Evolutionary conservation across 805 yeast species (phyloP), one percentile per base, ranked within the genome.

Genomic region (Wickerhamiella spandovensis): DNA sequence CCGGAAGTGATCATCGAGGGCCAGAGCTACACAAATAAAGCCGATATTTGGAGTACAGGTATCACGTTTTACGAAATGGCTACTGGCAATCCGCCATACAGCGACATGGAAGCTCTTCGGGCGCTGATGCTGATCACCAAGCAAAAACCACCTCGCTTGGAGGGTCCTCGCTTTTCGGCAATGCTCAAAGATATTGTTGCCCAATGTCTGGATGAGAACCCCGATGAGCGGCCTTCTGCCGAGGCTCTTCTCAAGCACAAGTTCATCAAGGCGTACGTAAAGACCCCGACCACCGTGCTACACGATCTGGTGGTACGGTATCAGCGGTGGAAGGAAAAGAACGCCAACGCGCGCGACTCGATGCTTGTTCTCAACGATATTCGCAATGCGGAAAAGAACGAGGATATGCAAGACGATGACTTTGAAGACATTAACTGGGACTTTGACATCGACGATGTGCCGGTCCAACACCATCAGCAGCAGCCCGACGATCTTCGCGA

Each of bases 1-100:
- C 74, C 74, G 6, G 74, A 71, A 54, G 74, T 71, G 24, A 70
- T 71, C 44, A 62, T 64, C 10, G 74, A 71, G 56, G 74, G 75
- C 15, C 64, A 66, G 2, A 54, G 66, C 12, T 71, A 71, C 58
- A 67, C 70, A 48, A 85, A 64, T 77, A 82, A 89, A 66, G 98
- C 95, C 0, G 99, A 92, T 65, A 85, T 92, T 7, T 92, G 99
- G 99, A 89, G 97, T 0, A 66, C 90, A 46, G 99, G 99, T 15
- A 86, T 92, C 53, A 90, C 98, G 0, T 72, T 88, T 8, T 92
- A 81, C 67, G 99, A 92, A 66, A 82, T 90, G 56, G 94, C 95
- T 9, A 89, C 97, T 0, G 97, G 98, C 0, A 87, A 86, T 58
- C 99, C 99, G 5, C 99, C 99, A 0, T 89, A 89, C 62, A 81